Conservation (phyloP, 352 stramenopile species). For the Globisporangium perplexum region DNA sequence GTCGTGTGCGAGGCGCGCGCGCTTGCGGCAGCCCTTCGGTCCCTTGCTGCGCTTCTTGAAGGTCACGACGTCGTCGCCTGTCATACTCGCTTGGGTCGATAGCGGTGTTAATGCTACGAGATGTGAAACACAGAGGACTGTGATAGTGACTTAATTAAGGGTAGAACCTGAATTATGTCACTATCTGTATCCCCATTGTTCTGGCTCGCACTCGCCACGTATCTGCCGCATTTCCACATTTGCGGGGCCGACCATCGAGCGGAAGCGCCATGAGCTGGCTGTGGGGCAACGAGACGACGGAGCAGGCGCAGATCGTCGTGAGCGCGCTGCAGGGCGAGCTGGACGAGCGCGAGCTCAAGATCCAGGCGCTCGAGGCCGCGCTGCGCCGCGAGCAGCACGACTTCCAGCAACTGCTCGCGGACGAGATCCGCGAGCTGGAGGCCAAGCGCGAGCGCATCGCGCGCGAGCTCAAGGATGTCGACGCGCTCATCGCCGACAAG, state of each 20-base stretch:
- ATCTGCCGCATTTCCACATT: background rate
- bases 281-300: slow-evolving; percentile 80
- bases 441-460: slow-evolving; percentile 29
- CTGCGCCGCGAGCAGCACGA: slow-evolving; percentile 73
- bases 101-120: no score
- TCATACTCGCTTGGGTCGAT: no score
- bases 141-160: background rate
- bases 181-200: background rate
- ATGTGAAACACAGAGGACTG: background rate
- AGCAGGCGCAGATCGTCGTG: slow-evolving; percentile 83
- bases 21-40: slow-evolving; percentile 26
- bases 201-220: background rate
- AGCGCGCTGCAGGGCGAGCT: slow-evolving; percentile 74
- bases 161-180: background rate
- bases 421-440: slow-evolving; percentile 68
- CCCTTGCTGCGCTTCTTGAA: slow-evolving; percentile 46
- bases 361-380: slow-evolving; percentile 68
- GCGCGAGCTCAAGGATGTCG: slow-evolving; percentile 13
- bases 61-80: slow-evolving; percentile 22
- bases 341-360: slow-evolving; percentile 77
- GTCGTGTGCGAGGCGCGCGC: slow-evolving; percentile 17
- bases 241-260: background rate
- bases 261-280: slow-evolving; percentile 57
- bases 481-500: slow-evolving; percentile 54
- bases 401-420: slow-evolving; percentile 44